Evolutionary conservation across 495 filamentous ascomycete species (phyloP).

Genomic region (Neurospora tetraspora): DNA sequence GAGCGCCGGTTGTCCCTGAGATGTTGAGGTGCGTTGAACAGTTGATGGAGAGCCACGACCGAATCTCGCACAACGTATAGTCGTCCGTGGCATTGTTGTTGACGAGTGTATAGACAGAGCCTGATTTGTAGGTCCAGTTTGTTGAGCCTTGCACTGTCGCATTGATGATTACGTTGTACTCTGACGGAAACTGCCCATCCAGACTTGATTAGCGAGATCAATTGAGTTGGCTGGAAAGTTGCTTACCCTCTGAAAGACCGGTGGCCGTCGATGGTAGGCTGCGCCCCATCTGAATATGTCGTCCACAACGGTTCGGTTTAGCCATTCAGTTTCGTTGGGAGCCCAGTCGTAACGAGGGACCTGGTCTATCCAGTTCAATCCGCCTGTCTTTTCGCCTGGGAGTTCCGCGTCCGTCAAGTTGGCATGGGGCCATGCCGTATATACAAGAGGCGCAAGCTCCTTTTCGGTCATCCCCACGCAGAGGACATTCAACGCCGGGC

Average conservation of each 20-base stretch:
- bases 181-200: slow-evolving; percentile 32
- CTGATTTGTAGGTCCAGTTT: slow-evolving; percentile 18
- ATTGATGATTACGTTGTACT: slow-evolving; percentile 59
- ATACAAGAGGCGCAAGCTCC: slow-evolving; percentile 55
- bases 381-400: slow-evolving; percentile 11
- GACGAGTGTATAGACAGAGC: slow-evolving; percentile 55
- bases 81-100: slow-evolving; percentile 28
- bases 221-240: not conserved
- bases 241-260: slow-evolving; percentile 50
- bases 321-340: slow-evolving; percentile 22
- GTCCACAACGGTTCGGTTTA: slow-evolving; percentile 54
- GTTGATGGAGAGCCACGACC: slow-evolving; percentile 43
- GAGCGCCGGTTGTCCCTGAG: slow-evolving; percentile 43
- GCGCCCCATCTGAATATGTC: slow-evolving; percentile 56
- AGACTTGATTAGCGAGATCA: not conserved
- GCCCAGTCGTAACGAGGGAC: slow-evolving; percentile 5
- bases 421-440: slow-evolving; percentile 42
- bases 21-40: slow-evolving; percentile 56
- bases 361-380: slow-evolving; percentile 20
- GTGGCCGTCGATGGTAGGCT: slow-evolving; percentile 40
- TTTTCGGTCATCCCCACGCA: slow-evolving; percentile 50
- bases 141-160: slow-evolving; percentile 12
- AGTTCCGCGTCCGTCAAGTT: slow-evolving; percentile 19
- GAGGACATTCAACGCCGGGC: slow-evolving; percentile 57
- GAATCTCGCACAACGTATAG: slow-evolving; percentile 55